phyloP scores from a whole-genome alignment of 345 rosid species.

The Adansonia digitata region DNA sequence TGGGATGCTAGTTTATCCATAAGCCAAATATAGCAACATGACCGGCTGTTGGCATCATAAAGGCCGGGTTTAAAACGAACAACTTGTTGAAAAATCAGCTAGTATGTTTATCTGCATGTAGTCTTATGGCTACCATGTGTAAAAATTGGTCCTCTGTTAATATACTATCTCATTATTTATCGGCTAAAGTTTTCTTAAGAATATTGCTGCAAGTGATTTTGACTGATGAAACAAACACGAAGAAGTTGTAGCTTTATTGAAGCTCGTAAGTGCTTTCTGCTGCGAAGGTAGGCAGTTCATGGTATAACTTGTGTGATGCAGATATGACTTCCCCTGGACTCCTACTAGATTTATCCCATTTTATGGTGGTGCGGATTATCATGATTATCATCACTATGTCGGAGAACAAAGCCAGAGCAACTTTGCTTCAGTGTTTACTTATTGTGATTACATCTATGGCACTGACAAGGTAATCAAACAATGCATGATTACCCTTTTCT shows the following conservation, averaged over 20 bases:
- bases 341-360: conserved; percentile 86
- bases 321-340: conserved; percentile 93
- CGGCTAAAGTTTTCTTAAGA: not conserved
- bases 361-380: conserved; percentile 96
- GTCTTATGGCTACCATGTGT: not conserved
- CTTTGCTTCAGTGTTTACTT: conserved; percentile 94
- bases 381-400: conserved; percentile 96
- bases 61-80: not conserved
- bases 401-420: conserved; percentile 99
- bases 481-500: not conserved
- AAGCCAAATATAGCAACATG: too few species aligned
- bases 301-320: conserved; percentile 23
- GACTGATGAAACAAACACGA: not conserved
- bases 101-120: not conserved
- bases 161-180: not conserved
- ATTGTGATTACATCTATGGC: conserved; percentile 90
- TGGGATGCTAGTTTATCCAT: not conserved
- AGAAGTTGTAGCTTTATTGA: too few species aligned
- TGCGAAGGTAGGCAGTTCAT: not conserved
- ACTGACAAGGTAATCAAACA: conserved; percentile 68
- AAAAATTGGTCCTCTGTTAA: not conserved
- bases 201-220: not conserved
- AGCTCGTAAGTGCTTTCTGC: not conserved
- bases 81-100: not conserved
- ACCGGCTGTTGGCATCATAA: not conserved